Evolutionary conservation across 306 rosid genomes (phyloP).

Genomic region (Dryas octopetala): DNA sequence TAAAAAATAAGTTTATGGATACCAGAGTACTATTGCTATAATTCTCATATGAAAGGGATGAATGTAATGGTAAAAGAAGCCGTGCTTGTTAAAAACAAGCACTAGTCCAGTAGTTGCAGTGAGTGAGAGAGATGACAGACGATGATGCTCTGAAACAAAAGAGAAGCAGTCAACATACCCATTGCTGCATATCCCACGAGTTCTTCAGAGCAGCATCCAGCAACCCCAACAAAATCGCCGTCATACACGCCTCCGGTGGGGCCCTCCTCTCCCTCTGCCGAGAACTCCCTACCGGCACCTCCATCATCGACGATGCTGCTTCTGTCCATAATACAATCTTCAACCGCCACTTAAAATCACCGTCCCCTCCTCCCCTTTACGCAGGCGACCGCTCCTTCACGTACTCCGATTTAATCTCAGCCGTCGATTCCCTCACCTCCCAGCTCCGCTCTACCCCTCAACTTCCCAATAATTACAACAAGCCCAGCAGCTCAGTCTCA

Average conservation of each 20-base stretch:
- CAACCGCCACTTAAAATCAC: too few species aligned
- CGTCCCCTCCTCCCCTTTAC: conserved; percentile 9
- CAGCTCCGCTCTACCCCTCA: conserved; percentile 49
- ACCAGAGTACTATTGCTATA: too few species aligned
- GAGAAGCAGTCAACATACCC: not conserved
- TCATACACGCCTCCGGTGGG: conserved; percentile 63
- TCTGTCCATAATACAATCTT: not conserved
- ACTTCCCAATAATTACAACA: not conserved
- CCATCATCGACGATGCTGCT: not conserved
- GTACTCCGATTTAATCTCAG: conserved; percentile 49
- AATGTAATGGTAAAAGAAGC: too few species aligned
- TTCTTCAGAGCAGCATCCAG: conserved; percentile 49
- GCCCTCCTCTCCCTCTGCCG: conserved; percentile 38
- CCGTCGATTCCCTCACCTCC: conserved; percentile 60
- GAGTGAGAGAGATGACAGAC: not conserved
- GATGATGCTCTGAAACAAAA: not conserved
- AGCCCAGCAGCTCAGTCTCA: not conserved
- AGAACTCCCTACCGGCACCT: conserved; percentile 10
- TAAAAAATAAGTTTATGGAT: too few species aligned
- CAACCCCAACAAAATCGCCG: conserved; percentile 63
- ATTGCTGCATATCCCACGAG: conserved; percentile 70
- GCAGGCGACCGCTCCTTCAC: conserved; percentile 61
- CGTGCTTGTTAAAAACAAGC: too few species aligned
- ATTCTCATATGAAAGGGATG: too few species aligned
- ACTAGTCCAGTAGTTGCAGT: too few species aligned